Base-by-base conservation (phyloP, 176 grass and related monocot species). In the Metroxylon sagu region DNA sequence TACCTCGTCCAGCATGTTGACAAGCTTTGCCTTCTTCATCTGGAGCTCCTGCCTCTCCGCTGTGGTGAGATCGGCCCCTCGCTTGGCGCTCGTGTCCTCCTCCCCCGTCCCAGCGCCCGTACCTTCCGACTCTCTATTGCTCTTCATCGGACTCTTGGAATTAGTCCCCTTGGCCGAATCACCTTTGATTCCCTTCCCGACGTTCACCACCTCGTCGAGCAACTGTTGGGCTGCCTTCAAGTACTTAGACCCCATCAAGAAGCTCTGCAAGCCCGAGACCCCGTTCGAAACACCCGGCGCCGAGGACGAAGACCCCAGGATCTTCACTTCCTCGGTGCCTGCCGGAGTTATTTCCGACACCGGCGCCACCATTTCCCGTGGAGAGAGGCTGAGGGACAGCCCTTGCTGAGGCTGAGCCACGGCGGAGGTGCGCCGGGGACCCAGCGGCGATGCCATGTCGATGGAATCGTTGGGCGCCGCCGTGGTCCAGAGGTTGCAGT, bases 1-100 rank as follows among this genome's bases (percentile, higher is more conserved):
- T 83, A 97, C 93, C 80, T 93, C 88, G 28, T 98, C 94, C 53
- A 98, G 85, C 94, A 98, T 93, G 62, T 98, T 93, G 64, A 84
- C 69, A 48, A 98, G 94, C 74, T 98, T 98, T 59, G 84, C 83
- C 85, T 98, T 98, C 94, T 98, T 98, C 94, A 98, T 93, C 81
- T 93, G 88, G 54, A 89, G 62, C 82, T 98, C 94, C 69, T 98
- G 94, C 72, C 85, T 72, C 76, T 93, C 94, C 3, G 94, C 94
- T 23, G 94, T 89, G 3, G 88, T 78, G 52, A 98, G 67, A 77
- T 98, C 93, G 2, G 52, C 26, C 2, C 18, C 43, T 10, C 54
- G 3, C 29, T 67, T 62, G 10, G 18, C 26, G 29, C 5, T 39
- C 19, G 10, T 6, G 51, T 63, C 81, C 62, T 15, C 48, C 43